Base-by-base conservation (phyloP, 768 basidiomycete genomes). In the Boletus rubropictus region DNA sequence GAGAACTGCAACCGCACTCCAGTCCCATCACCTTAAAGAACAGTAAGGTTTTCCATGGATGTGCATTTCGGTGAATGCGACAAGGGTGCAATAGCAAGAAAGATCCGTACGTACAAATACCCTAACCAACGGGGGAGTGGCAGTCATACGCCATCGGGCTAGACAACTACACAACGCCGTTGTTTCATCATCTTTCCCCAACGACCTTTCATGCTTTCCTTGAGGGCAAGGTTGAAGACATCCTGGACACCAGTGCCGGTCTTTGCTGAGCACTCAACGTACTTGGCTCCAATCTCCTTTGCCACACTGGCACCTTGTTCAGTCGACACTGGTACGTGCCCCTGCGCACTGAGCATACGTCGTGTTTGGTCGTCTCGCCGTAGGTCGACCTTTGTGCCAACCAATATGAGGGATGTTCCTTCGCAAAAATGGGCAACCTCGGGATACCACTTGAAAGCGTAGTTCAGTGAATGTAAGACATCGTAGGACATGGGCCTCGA, bases 201-300 rank as follows among this genome's bases (percentile, higher is more conserved):
- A 42, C 78, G 73, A 17, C 85, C 81, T 54, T 76, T 84, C 81
- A 97, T 77, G 60, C 90, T 90, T 72, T 97, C 92, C 65, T 80
- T 80, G 50, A 98, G 70, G 6, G 96, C 96, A 12, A 86, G 76
- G 33, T 82, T 76, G 66, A 99, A 98, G 31, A 98, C 94, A 38
- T 94, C 91, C 53, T 89, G 83, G 36, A 98, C 90, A 39, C 91
- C 91, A 14, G 70, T 72, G 5, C 93, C 90, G n/a, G 81, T 84
- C 72, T 95, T 97, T 38, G 94, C 89, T 28, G 86, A 89, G 68
- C 96, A 98, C 66, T 99, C 95, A 51, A 85, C 75, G 64, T 98
- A 99, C 64, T 81, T 78, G 15, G 93, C 93, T 21, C 93, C 92
- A 42, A 99, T 98, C 60, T 94, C 89, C 59, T 82, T 81, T 21